phyloP scores from a whole-genome alignment of 2,329 filamentous ascomycete species.

The Aureobasidium sp. region DNA sequence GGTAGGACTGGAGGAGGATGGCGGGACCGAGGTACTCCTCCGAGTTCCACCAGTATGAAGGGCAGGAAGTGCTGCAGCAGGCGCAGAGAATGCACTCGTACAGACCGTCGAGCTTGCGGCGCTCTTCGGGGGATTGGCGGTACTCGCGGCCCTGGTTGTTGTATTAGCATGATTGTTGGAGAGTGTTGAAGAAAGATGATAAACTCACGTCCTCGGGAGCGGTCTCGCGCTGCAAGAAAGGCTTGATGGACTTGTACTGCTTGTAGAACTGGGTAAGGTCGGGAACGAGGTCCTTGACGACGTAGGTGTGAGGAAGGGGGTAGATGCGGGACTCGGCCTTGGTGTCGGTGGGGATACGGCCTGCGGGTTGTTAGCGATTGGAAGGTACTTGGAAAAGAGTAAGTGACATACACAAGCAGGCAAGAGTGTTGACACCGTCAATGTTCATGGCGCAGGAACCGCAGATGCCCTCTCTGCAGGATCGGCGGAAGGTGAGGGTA shows the following conservation, averaged over 20 bases:
- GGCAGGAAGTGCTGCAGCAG: constrained; percentile 98
- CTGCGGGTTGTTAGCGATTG: constrained; percentile 39
- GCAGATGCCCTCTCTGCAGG: constrained; percentile 96
- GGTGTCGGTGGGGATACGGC: constrained; percentile 84
- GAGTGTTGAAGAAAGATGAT: background rate
- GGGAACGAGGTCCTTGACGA: constrained; percentile 97
- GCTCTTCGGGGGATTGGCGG: constrained; percentile 84
- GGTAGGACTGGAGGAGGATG: constrained; percentile 94
- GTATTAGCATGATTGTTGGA: constrained; percentile 16
- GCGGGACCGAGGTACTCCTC: constrained; percentile 98
- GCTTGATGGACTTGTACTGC: constrained; percentile 99
- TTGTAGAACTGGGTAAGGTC: constrained; percentile 99
- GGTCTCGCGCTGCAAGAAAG: constrained; percentile 88
- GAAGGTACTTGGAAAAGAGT: background rate
- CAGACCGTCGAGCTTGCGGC: constrained; percentile 92
- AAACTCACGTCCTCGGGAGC: constrained; percentile 70
- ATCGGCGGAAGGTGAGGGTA: constrained; percentile 90
- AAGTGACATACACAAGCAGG: constrained; percentile 78
- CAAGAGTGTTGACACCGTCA: constrained; percentile 95
- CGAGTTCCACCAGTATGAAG: constrained; percentile 99
- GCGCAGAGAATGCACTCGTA: constrained; percentile 99
- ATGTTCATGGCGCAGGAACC: constrained; percentile 99
- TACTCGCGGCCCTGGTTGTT: constrained; percentile 72
- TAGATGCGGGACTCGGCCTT: constrained; percentile 85
- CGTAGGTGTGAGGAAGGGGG: constrained; percentile 95